phyloP scores from a whole-genome alignment of 2,329 filamentous ascomycete species.

The Neofusicoccum laricinum region DNA sequence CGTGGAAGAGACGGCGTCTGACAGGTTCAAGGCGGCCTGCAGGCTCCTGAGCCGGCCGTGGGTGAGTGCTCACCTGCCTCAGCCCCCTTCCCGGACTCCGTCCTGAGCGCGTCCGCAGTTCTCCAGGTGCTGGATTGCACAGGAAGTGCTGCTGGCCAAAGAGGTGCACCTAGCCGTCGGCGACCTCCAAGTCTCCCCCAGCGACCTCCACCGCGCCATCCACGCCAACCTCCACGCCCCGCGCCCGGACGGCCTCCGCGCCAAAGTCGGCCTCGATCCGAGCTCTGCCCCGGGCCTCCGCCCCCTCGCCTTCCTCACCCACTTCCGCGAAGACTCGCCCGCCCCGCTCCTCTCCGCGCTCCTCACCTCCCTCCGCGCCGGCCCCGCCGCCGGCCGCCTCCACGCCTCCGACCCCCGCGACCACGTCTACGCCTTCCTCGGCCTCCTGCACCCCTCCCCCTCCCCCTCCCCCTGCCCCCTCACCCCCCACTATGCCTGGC shows the following conservation, averaged over 20 bases:
- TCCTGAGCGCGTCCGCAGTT: neutral
- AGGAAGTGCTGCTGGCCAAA: slow-evolving; percentile 9
- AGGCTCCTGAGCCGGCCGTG: neutral
- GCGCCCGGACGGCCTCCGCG: neutral
- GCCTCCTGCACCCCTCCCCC: too few species aligned
- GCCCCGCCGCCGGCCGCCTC: neutral
- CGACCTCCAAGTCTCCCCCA: neutral
- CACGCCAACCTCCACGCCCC: neutral
- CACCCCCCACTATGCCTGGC: neutral
- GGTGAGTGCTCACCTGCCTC: neutral
- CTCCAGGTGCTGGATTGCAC: slow-evolving; percentile 5
- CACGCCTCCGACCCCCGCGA: neutral
- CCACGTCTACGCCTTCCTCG: neutral
- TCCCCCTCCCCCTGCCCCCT: neutral
- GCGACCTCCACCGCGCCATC: neutral
- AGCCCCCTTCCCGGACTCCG: too few species aligned
- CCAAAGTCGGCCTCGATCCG: too few species aligned
- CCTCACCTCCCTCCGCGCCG: neutral
- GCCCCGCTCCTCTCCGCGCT: neutral
- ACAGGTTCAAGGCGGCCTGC: neutral
- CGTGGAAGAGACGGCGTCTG: neutral
- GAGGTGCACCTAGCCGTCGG: neutral
- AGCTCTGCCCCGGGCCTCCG: neutral
- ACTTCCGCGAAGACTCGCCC: neutral
- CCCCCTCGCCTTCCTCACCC: neutral